phyloP scores from a whole-genome alignment of 805 yeast genomes.

The Candida awuae region DNA sequence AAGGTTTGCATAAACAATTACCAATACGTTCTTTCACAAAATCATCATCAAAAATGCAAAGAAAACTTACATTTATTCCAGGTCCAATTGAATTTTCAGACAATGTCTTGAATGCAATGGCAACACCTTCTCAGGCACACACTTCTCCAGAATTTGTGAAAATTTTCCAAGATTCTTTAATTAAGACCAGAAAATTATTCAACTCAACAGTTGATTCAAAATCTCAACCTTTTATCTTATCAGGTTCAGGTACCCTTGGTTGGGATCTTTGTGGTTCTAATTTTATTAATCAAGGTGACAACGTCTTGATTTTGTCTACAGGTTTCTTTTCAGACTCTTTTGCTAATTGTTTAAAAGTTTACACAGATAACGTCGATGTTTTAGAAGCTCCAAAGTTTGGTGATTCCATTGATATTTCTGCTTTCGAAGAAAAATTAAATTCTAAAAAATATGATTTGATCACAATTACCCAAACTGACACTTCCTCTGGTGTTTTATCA shows the following conservation, averaged over 20 bases:
- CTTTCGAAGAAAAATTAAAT: conserved; percentile 49
- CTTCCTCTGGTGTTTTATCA: conserved; percentile 87
- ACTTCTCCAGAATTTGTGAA: conserved; percentile 76
- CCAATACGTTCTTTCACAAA: background rate
- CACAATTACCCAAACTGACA: conserved; percentile 92
- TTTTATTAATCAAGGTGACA: conserved; percentile 55
- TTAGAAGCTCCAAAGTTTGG: conserved; percentile 63
- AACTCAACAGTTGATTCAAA: conserved; percentile 48
- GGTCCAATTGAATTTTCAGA: conserved; percentile 52
- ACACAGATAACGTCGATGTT: conserved; percentile 71
- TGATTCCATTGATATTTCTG: conserved; percentile 49
- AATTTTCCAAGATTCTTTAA: conserved; percentile 62
- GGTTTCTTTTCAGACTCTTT: conserved; percentile 85
- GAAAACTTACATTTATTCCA: conserved; percentile 30
- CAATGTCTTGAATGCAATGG: conserved; percentile 68
- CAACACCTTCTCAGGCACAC: conserved; percentile 82
- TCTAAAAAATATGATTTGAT: conserved; percentile 47
- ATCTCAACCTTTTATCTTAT: conserved; percentile 74
- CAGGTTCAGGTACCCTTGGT: conserved; percentile 93
- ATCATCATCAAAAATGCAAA: conserved; percentile 18
- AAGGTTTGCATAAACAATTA: background rate
- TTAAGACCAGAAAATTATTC: conserved; percentile 66
- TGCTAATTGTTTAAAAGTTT: conserved; percentile 64
- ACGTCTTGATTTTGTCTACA: conserved; percentile 75
- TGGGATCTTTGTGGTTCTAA: conserved; percentile 89